Evolutionary conservation across 768 basidiomycete genomes (phyloP), one percentile per base, ranked within the genome.

Genomic region (Lenzites betulinus): DNA sequence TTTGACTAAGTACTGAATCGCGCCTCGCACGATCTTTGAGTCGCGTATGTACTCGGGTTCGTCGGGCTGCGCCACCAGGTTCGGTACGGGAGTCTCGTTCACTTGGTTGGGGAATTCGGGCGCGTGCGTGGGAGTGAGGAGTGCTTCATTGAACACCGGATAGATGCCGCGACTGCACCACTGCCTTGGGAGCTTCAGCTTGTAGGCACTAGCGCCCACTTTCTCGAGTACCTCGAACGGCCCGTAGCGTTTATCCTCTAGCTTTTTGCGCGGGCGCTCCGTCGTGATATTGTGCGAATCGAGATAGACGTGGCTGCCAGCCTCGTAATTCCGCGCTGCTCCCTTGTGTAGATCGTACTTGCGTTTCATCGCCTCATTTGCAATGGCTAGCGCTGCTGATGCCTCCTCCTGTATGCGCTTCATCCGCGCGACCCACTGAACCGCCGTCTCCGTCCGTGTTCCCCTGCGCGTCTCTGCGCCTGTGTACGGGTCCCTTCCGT

Each of bases 161-260:
- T 75, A 70, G 20, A 71, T 67, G n/a, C n/a, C n/a, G n/a, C n/a
- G n/a, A 1, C 51, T 26, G 26, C 71, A 64, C 70, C 69, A 69
- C 1, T 59, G 52, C 1, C 26, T 11, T 0, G 74, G 74, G 2
- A 75, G 60, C 13, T 41, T 43, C 0, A 76, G 64, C 15, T 59
- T 58, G 50, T 66, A 76, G 0, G 72, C 63, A 3, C 43, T 39
- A 0, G 56, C 25, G 1, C 70, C 64, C 15, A 73, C 46, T 23
- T 67, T 70, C 25, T 69, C 53, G 0, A 61, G 28, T 49, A 75
- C 64, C 7, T 43, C 35, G 56, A 74, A 76, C 0, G 71, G 74
- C 0, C 73, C 60, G 16, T 64, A 65, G 4, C 67, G 50, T 48
- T 64, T 60, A n/a, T 65, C 52, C 15, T 58, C 61, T 5, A 74